Evolutionary conservation across 208 protist genomes (phyloP).

Genomic region (Wallacemonas sp.): DNA sequence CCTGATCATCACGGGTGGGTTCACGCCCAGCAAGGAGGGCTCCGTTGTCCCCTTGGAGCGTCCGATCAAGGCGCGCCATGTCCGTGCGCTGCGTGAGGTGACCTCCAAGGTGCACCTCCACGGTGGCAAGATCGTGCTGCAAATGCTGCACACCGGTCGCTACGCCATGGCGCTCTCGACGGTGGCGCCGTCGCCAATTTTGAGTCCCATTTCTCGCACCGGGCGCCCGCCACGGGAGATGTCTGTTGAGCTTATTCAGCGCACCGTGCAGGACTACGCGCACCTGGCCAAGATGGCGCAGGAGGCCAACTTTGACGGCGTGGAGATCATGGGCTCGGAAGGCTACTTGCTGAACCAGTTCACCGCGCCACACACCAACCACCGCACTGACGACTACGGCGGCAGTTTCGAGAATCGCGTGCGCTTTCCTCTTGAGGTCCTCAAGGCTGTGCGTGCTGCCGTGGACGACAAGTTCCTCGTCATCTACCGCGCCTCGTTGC

Average conservation of each 20-base stretch:
- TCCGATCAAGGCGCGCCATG: constrained; percentile 29
- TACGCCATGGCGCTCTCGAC: constrained; percentile 55
- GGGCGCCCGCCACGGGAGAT: constrained; percentile 48
- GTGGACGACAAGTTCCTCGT: constrained; percentile 83
- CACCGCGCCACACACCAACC: constrained; percentile 70
- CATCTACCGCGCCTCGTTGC: constrained; percentile 85
- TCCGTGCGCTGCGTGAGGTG: constrained; percentile 45
- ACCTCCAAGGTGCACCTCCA: constrained; percentile 73
- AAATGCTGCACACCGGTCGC: constrained; percentile 82
- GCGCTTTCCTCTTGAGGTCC: constrained; percentile 76
- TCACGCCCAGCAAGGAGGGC: constrained; percentile 69
- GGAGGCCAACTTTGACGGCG: constrained; percentile 86
- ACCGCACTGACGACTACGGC: constrained; percentile 88
- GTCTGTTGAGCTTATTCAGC: constrained; percentile 35
- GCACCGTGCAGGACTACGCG: constrained; percentile 69
- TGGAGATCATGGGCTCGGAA: constrained; percentile 89
- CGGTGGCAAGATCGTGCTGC: constrained; percentile 82
- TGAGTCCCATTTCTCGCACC: constrained; percentile 41
- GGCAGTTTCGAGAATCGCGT: constrained; percentile 82
- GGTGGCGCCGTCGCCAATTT: constrained; percentile 58
- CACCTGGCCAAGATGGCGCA: constrained; percentile 45
- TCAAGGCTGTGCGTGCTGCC: constrained; percentile 49
- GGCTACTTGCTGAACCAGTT: constrained; percentile 92
- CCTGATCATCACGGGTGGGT: constrained; percentile 76
- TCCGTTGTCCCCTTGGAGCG: constrained; percentile 52